Evolutionary conservation across 805 yeast species (phyloP), one percentile per base, ranked within the genome.

Genomic region (Cephaloascus fragrans): DNA sequence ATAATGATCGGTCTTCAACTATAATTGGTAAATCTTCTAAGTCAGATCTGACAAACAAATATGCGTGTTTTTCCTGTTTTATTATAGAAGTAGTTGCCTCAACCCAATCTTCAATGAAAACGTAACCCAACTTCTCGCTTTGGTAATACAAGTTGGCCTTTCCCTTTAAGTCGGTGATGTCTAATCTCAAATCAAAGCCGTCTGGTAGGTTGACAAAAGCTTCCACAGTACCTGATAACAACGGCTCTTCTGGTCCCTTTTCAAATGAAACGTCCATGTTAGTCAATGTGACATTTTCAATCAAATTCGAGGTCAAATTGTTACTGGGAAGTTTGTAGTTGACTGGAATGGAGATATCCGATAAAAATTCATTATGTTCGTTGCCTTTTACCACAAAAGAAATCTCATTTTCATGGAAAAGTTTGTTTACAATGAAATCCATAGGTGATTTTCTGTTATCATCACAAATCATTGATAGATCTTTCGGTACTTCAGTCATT

Each of bases 31-130:
- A 61, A 33, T 65, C 57, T n/a, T 61, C 59, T 20, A 75, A 52
- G 33, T 50, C 56, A 36, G 74, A 57, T 28, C 51, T 52, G 1
- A 75, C 52, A 15, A 54, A 52, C 43, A 68, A 56, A 19, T 45
- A 3, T 26, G 47, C 39, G 43, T 41, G 41, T 19, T 49, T 39
- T 17, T 43, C 41, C 34, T 45, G 43, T 37, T 49, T 47, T n/a
- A 48, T 18, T 10, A 53, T 59, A 31, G 48, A 53, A 3, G 76
- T 70, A 1, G 55, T 53, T 4, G 73, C 61, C n/a, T 47, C 44
- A 18, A 59, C 59, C 81, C 81, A 76, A 4, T 62, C 63, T 8
- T 50, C 49, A 47, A 71, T 48, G 3, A 62, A 59, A 12, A 75
- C 50, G n/a, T 62, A 57, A 4, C 72, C 69, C 50, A 76, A 75